Percentiles rank a stretch among this genome's conserved stretches.
These are phyloP conservation scores for Metschnikowia continentalis DNA, from an alignment of 805 yeast genomes.

Conservation along the genomic window DNA sequence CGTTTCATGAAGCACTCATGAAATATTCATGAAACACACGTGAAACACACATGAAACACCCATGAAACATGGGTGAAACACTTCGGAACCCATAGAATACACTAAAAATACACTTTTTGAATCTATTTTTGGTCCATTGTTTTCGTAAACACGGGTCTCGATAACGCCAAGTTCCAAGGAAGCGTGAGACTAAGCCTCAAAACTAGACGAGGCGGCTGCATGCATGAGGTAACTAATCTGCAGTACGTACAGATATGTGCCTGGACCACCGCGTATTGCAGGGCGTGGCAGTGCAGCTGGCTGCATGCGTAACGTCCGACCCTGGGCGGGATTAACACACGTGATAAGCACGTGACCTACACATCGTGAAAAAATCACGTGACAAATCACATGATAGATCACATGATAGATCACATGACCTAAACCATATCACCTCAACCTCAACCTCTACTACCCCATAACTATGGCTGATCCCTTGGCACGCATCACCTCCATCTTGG, in stretches of 20 bases:
- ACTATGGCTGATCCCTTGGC: slow-evolving; percentile 48
- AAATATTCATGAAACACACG: no score
- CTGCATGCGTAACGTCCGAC: neutral
- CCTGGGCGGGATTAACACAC: neutral
- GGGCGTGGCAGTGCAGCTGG: neutral
- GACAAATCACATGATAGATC: neutral
- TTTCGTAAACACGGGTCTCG: neutral
- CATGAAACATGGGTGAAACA: no score
- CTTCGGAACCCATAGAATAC: no score
- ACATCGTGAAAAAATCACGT: neutral
- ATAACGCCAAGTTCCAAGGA: neutral
- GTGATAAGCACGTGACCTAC: no score
- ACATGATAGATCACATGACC: neutral
- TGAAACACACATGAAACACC: no score
- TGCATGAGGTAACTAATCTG: neutral
- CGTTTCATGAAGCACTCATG: no score
- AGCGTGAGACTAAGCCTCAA: neutral
- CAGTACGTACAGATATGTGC: neutral
- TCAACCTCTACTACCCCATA: neutral
- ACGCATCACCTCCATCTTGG: slow-evolving; percentile 65
- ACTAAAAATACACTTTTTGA: no score
- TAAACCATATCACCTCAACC: neutral
- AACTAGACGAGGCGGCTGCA: neutral
- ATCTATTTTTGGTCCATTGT: no score
- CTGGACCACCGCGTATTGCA: neutral